Evolutionary conservation across 768 basidiomycete genomes (phyloP).

Genomic region (Strobilomyces dryophilus): DNA sequence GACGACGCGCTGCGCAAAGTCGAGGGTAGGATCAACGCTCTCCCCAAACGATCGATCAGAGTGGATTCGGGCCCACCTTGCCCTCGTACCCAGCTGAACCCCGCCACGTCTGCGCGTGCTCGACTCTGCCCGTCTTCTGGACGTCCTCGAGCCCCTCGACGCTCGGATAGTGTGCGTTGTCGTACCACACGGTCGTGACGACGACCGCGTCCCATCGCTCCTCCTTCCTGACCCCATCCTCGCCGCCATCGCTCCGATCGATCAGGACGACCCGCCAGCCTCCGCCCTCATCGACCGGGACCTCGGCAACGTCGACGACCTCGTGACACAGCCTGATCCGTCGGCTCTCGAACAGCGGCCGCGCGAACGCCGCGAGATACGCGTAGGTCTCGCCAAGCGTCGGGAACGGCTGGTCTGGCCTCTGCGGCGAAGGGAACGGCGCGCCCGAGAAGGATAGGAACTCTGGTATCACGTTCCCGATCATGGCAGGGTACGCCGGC

Average conservation of each 20-base stretch:
- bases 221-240: conserved; percentile 19
- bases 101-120: conserved; percentile 41
- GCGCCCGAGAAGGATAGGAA: conserved; percentile 29
- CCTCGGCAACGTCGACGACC: conserved; percentile 37
- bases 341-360: conserved; percentile 23
- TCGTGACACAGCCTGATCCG: conserved; percentile 41
- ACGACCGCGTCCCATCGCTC: conserved; percentile 49
- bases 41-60: neutral
- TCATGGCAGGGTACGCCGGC: conserved; percentile 44
- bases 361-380: conserved; percentile 26
- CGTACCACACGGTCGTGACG: conserved; percentile 44
- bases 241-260: conserved; percentile 31
- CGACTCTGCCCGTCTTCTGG: conserved; percentile 31
- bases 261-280: conserved; percentile 40
- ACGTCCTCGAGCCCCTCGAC: conserved; percentile 41
- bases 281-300: conserved; percentile 13
- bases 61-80: conserved; percentile 20
- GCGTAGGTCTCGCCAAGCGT: conserved; percentile 25
- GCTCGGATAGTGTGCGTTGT: conserved; percentile 41
- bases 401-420: conserved; percentile 27
- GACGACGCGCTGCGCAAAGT: conserved; percentile 35
- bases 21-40: neutral
- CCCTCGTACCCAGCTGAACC: conserved; percentile 36
- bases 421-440: conserved; percentile 26
- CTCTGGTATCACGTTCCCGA: conserved; percentile 50